A percentile compares a stretch with the other conserved stretches of the same genome.
These are phyloP conservation scores for Xerocomus minutiporus DNA, from an alignment of 1,284 basidiomycete species.

Conservation along the genomic window DNA sequence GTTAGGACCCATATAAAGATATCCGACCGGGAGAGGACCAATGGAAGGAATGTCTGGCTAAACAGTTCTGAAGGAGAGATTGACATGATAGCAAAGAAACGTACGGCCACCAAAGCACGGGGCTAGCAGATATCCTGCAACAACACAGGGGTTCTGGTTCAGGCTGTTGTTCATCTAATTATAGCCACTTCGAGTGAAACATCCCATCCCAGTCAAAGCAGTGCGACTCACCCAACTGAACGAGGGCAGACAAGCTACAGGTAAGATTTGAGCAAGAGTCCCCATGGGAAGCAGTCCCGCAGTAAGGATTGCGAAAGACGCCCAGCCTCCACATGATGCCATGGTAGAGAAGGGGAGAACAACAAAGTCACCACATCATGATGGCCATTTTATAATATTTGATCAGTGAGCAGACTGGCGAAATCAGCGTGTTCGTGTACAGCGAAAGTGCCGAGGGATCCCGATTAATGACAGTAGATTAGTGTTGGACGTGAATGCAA, in stretches of 20 bases:
- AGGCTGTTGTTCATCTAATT: conserved; percentile 34
- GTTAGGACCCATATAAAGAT: conserved; percentile 25
- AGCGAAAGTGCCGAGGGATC: not conserved
- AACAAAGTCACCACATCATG: not conserved
- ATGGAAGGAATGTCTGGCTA: conserved; percentile 20
- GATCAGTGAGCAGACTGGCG: not conserved
- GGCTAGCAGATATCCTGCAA: conserved; percentile 32
- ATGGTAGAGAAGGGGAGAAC: conserved; percentile 5
- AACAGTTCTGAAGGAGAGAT: not conserved
- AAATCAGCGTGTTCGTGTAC: not conserved
- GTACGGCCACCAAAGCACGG: conserved; percentile 31
- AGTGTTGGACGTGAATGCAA: not conserved
- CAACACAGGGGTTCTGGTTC: conserved; percentile 32
- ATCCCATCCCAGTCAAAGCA: too few relatives aligned
- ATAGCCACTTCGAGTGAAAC: not conserved
- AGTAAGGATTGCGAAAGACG: conserved; percentile 14
- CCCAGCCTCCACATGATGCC: conserved; percentile 4
- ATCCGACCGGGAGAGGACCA: conserved; percentile 8
- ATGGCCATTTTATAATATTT: not conserved
- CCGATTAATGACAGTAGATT: not conserved
- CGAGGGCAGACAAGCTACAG: conserved; percentile 16
- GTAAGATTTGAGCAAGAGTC: conserved; percentile 21
- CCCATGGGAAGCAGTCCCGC: conserved; percentile 15
- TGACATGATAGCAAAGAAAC: conserved; percentile 7
- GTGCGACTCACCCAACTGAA: conserved; percentile 26